Conservation (phyloP, 2,329 filamentous ascomycete genomes). For the Aspergillus fijiensis region DNA sequence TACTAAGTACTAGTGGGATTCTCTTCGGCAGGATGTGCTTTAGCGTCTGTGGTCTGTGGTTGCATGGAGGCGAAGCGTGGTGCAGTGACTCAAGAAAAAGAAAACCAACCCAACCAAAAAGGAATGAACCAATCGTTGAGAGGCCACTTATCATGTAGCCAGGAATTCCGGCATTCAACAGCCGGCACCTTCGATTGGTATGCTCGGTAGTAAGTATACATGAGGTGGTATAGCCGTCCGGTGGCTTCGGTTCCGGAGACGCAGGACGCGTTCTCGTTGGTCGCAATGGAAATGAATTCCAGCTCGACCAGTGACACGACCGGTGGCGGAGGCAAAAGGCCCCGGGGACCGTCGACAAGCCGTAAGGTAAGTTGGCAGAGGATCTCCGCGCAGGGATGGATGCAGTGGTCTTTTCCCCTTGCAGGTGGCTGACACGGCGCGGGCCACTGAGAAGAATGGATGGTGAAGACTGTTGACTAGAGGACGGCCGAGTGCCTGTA, state of each 20-base stretch:
- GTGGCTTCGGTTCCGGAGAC: too few species aligned
- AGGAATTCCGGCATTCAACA: neutral
- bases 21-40: constrained; percentile 12
- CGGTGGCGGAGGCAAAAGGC: neutral
- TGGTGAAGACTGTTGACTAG: too few species aligned
- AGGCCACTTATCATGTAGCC: neutral
- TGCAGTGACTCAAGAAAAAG: neutral
- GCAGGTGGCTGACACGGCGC: too few species aligned
- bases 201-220: too few species aligned
- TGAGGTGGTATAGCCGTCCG: too few species aligned
- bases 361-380: neutral
- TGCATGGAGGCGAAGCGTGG: constrained; percentile 24
- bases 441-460: too few species aligned
- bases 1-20: neutral
- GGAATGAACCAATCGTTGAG: neutral
- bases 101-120: too few species aligned
- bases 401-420: too few species aligned
- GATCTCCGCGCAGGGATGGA: too few species aligned
- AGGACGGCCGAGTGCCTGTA: too few species aligned
- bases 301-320: neutral
- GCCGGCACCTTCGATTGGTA: too few species aligned
- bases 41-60: constrained; percentile 17
- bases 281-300: neutral
- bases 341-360: too few species aligned
- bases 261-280: neutral